Conservation (phyloP, 768 basidiomycete species). For the Leccinellum albellum region DNA sequence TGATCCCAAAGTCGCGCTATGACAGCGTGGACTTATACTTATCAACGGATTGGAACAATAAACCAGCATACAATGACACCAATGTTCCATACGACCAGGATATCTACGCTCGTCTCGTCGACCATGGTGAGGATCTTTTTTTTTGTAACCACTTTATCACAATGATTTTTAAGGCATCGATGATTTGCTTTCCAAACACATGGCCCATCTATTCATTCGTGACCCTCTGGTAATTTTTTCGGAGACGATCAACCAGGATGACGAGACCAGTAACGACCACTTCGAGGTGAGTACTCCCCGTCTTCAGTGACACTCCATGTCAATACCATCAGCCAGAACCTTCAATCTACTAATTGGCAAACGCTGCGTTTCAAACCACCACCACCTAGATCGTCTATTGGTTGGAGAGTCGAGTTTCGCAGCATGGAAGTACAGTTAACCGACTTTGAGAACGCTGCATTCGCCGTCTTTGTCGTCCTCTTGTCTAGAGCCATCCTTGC, state of each 20-base stretch:
- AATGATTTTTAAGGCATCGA: constrained; percentile 65
- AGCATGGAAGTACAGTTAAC: constrained; percentile 99
- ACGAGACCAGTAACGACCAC: constrained; percentile 83
- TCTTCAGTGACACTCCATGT: background rate
- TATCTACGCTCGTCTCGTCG: constrained; percentile 67
- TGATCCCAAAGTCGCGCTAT: constrained; percentile 95
- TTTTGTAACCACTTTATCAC: background rate
- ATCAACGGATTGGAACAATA: constrained; percentile 80
- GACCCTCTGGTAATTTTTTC: constrained; percentile 95
- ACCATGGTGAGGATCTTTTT: constrained; percentile 56
- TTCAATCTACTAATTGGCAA: constrained; percentile 99
- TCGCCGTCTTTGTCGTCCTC: constrained; percentile 90
- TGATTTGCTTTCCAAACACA: constrained; percentile 80
- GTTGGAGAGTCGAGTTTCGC: constrained; percentile 98
- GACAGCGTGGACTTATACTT: constrained; percentile 95
- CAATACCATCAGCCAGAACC: constrained; percentile 54
- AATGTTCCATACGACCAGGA: constrained; percentile 71
- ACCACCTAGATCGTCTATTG: constrained; percentile 86
- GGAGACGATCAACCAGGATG: constrained; percentile 91
- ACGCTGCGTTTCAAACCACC: constrained; percentile 98
- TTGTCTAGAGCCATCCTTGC: constrained; percentile 90
- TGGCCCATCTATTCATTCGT: constrained; percentile 94
- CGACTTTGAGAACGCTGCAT: constrained; percentile 98
- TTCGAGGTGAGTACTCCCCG: constrained; percentile 69
- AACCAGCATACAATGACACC: constrained; percentile 93